These are phyloP conservation scores for Aspergillus udagawae DNA, from an alignment of 2,329 filamentous ascomycete genomes.

Conservation along the genomic window DNA sequence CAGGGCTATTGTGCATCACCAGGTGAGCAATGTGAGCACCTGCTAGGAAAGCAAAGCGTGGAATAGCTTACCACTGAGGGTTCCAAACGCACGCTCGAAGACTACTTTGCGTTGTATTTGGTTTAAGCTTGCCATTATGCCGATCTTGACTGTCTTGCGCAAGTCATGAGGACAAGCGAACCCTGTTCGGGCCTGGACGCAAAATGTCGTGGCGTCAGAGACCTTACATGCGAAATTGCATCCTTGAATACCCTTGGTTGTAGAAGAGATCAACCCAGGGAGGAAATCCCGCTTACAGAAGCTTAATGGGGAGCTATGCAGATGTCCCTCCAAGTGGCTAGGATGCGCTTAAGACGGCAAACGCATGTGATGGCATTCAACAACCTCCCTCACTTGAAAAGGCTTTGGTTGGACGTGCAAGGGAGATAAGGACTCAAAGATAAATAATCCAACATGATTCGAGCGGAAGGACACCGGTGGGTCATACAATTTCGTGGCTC, in stretches of 20 bases:
- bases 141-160: not conserved
- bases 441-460: not conserved
- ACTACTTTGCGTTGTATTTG: not conserved
- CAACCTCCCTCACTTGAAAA: not conserved
- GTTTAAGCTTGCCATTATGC: not conserved
- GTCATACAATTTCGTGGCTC: not conserved
- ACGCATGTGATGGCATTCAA: not conserved
- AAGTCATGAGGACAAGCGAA: not conserved
- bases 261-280: not conserved
- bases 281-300: not conserved
- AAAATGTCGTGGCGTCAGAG: not conserved
- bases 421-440: not conserved
- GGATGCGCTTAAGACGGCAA: slow-evolving; percentile 1
- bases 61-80: not conserved
- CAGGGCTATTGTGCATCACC: not conserved
- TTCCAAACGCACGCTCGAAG: not conserved
- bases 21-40: not conserved
- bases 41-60: not conserved
- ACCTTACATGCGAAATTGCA: not conserved
- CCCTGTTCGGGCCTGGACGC: not conserved
- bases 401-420: not conserved
- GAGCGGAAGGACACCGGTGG: not conserved
- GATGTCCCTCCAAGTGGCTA: not conserved
- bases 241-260: not conserved
- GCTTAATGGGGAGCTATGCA: not conserved